Percentiles rank a stretch among this genome's conserved stretches.
These are phyloP conservation scores for Camelina hispida DNA, from an alignment of 345 rosid genomes.

Conservation along the genomic window DNA sequence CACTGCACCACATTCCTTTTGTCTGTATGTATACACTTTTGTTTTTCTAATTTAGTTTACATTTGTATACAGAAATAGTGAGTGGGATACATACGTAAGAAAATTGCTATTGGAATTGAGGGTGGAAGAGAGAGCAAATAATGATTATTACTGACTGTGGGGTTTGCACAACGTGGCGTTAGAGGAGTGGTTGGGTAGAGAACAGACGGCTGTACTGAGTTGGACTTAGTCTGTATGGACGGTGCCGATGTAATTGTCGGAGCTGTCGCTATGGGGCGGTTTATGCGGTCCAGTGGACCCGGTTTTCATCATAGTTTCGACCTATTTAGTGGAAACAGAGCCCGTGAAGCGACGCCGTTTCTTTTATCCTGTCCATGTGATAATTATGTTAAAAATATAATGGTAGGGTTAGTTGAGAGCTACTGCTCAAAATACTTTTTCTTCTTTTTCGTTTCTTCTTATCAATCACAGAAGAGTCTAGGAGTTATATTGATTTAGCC, in stretches of 20 bases:
- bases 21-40: conserved; percentile 21
- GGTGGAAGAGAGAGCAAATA: conserved; percentile 23
- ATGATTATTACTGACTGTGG: conserved; percentile 24
- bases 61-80: neutral
- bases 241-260: conserved; percentile 42
- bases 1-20: conserved; percentile 33
- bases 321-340: conserved; percentile 26
- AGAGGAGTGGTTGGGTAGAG: conserved; percentile 30
- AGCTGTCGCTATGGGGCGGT: conserved; percentile 35
- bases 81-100: conserved; percentile 23
- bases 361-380: conserved; percentile 15
- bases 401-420: conserved; percentile 22
- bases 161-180: conserved; percentile 33
- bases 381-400: conserved; percentile 15
- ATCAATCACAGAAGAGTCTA: neutral
- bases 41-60: neutral
- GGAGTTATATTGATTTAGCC: neutral
- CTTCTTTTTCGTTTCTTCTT: too few species aligned
- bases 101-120: conserved; percentile 30
- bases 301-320: conserved; percentile 9
- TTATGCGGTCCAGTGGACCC: conserved; percentile 24
- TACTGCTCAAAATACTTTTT: neutral
- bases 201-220: conserved; percentile 36
- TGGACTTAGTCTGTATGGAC: conserved; percentile 36
- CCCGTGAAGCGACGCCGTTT: conserved; percentile 22